Base-by-base conservation (phyloP, 2,329 filamentous ascomycete species). In the Aspergillus fructus region DNA sequence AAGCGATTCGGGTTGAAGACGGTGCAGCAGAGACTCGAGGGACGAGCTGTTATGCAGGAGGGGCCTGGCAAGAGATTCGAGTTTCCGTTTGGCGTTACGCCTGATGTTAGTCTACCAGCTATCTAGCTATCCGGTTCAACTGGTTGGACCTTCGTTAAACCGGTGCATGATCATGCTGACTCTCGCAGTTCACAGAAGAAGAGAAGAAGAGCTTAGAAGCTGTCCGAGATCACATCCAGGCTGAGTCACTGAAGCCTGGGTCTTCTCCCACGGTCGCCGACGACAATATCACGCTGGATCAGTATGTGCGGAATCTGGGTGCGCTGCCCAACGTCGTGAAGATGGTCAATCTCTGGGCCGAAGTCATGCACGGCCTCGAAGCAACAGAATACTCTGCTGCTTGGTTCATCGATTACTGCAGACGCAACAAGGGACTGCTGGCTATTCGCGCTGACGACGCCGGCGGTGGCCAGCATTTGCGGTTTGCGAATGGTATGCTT, bases 1-100 rank as follows among this genome's bases (percentile, higher is more conserved):
- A 19, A 63, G 50, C 46, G 57, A 7, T 58, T 39, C 39, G 74
- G 75, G 0, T 62, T 80, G 1, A 76, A 81, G 27, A 60, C 80
- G 1, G 71, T 82, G 6, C 72, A 76, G 62, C 83, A 85, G 63
- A 80, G 79, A 27, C 40, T 42, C 1, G 39, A 46, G 78, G 76
- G 1, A 57, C 68, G 2, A 81, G 83, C 1, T 71, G 76, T 5
- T 13, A 65, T 75, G 62, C 65, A 74, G 56, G 61, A 46, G 27
- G 55, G 27, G 19, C 34, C 37, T 5, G 42, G 51, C 7, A 41
- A 54, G 19, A 15, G 56, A 5, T 49, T 61, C 15, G 53, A 65
- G 49, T 75, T 71, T 55, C 68, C 66, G 0, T 74, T 71, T 60
- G 72, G 74, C 1, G 66, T 65, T 24, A 68, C 65, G 2, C 72